Percentiles rank a stretch among this genome's conserved stretches.
These are phyloP conservation scores for Fraxinus baroniana DNA, from an alignment of 305 asterid genomes.

Conservation along the genomic window DNA sequence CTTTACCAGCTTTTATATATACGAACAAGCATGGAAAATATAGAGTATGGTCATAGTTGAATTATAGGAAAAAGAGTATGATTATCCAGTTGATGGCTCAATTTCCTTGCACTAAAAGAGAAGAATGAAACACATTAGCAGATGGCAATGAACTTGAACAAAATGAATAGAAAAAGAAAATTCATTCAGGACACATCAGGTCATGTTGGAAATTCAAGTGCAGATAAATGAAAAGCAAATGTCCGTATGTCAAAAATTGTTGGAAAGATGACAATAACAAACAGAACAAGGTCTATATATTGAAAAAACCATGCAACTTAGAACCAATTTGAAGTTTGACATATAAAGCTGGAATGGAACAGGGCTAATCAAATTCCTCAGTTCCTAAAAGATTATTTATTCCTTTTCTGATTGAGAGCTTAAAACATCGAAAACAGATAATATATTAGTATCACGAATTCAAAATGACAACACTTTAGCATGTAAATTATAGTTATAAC, in stretches of 20 bases:
- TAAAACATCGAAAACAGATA: not conserved
- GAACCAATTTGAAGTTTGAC: not conserved
- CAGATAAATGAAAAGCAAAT: not conserved
- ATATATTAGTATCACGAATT: not conserved
- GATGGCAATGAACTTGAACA: conserved; percentile 4
- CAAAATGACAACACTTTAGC: not conserved
- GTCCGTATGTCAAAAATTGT: not conserved
- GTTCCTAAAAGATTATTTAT: not conserved
- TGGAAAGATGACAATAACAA: not conserved
- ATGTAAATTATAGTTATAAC: not conserved
- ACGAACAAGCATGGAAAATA: conserved; percentile 1
- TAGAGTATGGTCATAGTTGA: not conserved
- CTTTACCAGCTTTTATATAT: not conserved
- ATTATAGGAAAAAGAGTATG: not conserved
- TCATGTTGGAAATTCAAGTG: not conserved
- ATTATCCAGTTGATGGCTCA: not conserved
- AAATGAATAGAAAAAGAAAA: not conserved
- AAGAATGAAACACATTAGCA: conserved; percentile 14
- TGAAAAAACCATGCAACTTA: not conserved
- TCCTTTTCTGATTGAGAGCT: not conserved
- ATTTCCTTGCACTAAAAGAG: not conserved
- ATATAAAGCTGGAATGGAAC: not conserved
- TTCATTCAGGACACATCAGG: not conserved
- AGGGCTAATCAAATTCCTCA: not conserved
- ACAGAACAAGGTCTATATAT: not conserved